phyloP scores from a whole-genome alignment of 768 basidiomycete species.

The Pisolithus marmoratus region DNA sequence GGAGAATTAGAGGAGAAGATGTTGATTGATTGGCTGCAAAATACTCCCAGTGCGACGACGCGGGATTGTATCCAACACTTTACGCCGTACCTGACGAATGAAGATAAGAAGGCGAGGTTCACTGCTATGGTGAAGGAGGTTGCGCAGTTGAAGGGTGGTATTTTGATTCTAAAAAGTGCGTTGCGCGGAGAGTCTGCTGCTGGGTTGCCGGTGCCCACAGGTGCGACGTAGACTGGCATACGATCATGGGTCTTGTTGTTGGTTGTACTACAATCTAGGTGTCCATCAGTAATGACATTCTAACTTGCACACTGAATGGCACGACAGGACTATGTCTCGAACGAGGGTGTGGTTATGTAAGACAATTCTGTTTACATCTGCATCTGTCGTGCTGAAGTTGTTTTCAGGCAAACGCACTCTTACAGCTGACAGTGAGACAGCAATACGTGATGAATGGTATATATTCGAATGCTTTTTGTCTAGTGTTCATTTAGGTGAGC shows the following conservation, averaged over 20 bases:
- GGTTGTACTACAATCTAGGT: conserved; percentile 12
- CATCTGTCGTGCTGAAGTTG: no score
- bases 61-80: conserved; percentile 79
- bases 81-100: conserved; percentile 65
- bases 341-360: no score
- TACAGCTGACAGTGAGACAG: no score
- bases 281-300: neutral
- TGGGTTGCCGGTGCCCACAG: conserved; percentile 15
- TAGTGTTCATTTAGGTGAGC: no score
- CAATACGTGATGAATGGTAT: no score
- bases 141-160: conserved; percentile 63
- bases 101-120: conserved; percentile 65
- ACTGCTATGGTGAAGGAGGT: conserved; percentile 78
- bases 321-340: neutral
- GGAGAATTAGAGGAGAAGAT: conserved; percentile 58
- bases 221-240: conserved; percentile 17
- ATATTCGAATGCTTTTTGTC: no score
- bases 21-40: conserved; percentile 73
- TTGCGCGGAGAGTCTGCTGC: conserved; percentile 27
- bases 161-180: conserved; percentile 49
- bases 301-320: neutral
- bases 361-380: no score
- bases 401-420: no score
- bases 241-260: conserved; percentile 9
- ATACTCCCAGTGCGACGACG: conserved; percentile 63